A percentile compares a stretch with the other conserved stretches of the same genome.
Evolutionary conservation across 1,284 basidiomycete species (phyloP).

Genomic region (Rhodotorula sp.): DNA sequence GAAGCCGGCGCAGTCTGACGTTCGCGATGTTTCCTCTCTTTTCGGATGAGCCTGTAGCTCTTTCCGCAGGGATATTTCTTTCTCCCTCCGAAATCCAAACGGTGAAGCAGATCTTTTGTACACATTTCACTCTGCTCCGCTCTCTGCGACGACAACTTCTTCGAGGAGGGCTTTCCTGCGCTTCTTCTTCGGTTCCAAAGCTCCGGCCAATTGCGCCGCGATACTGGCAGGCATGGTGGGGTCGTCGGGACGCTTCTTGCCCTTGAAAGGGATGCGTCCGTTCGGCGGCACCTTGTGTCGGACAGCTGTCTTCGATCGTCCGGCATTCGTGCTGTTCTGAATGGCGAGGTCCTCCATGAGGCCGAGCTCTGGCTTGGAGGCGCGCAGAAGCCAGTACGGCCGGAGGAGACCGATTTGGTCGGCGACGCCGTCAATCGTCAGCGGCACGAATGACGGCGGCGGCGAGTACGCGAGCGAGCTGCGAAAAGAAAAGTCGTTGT

Average conservation of each 20-base stretch:
- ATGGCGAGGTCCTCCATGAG: slow-evolving; percentile 37
- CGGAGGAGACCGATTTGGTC: slow-evolving; percentile 81
- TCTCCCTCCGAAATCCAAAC: background rate
- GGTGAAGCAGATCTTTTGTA: background rate
- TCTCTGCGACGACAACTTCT: background rate
- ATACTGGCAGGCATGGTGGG: slow-evolving; percentile 17
- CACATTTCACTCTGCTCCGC: slow-evolving; percentile 4
- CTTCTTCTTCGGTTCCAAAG: slow-evolving; percentile 14
- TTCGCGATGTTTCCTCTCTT: slow-evolving; percentile 7
- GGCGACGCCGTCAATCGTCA: slow-evolving; percentile 64
- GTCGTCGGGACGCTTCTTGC: slow-evolving; percentile 23
- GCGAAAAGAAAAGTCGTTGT: slow-evolving; percentile 12
- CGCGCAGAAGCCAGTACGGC: slow-evolving; percentile 57
- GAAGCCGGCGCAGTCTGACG: background rate
- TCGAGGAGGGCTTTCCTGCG: background rate
- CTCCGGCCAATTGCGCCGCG: background rate
- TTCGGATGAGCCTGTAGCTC: background rate
- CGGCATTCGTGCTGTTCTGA: background rate
- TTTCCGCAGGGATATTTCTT: no score
- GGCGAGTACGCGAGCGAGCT: slow-evolving; percentile 60
- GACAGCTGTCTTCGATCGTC: slow-evolving; percentile 7
- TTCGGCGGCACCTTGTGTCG: slow-evolving; percentile 31
- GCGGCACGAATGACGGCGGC: slow-evolving; percentile 72
- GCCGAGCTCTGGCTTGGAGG: slow-evolving; percentile 24
- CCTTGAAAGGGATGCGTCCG: slow-evolving; percentile 35